These are phyloP conservation scores for Botrytis elliptica DNA, from an alignment of 2,329 filamentous ascomycete species.

Conservation along the genomic window DNA sequence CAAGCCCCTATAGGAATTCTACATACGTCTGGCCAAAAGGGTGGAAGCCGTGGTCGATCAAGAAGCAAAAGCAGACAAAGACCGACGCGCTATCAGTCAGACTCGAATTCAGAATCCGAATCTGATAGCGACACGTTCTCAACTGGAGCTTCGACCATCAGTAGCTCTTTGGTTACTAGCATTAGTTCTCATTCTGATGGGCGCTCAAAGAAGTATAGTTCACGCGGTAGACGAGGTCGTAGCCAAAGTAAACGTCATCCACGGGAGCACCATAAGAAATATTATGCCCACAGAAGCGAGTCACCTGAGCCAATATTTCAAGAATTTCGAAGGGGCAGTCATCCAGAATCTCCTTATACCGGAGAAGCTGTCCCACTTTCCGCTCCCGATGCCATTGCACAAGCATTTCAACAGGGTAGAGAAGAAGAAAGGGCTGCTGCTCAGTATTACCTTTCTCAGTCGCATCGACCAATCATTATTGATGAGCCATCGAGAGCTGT, in stretches of 20 bases:
- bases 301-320: conserved; percentile 27
- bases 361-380: conserved; percentile 11
- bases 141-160: conserved; percentile 17
- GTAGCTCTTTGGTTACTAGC: conserved; percentile 24
- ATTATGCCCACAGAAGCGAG: conserved; percentile 24
- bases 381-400: conserved; percentile 29
- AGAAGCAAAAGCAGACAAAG: conserved; percentile 1
- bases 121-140: conserved; percentile 23
- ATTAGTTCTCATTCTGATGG: conserved; percentile 25
- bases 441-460: conserved; percentile 23
- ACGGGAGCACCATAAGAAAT: conserved; percentile 27
- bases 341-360: conserved; percentile 22
- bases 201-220: conserved; percentile 18
- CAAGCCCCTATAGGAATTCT: neutral
- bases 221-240: conserved; percentile 22
- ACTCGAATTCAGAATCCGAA: conserved; percentile 22
- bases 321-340: neutral
- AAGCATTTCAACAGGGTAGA: conserved; percentile 33
- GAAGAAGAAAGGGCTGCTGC: conserved; percentile 30
- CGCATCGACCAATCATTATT: conserved; percentile 18
- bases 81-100: conserved; percentile 17
- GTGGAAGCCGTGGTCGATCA: neutral
- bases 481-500: conserved; percentile 19
- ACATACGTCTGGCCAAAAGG: neutral
- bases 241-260: conserved; percentile 29